Evolutionary conservation across 768 basidiomycete genomes (phyloP).

Genomic region (Termitomyces sp.): DNA sequence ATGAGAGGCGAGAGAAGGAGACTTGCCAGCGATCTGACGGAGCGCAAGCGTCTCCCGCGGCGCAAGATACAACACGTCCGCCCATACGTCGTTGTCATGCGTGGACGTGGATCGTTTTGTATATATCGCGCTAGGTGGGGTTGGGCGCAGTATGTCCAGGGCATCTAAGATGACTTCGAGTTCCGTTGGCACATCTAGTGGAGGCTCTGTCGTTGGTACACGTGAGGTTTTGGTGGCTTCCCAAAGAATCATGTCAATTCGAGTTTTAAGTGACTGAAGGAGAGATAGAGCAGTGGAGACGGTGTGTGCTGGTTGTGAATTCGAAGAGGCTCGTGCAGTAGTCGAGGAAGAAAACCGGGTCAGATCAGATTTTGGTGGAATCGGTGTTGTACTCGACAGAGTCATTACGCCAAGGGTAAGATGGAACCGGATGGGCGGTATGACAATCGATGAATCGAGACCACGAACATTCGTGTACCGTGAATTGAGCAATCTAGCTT

Average conservation of each 20-base stretch:
- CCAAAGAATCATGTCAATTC: conserved; percentile 35
- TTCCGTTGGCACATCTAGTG: background rate
- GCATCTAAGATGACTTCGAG: conserved; percentile 34
- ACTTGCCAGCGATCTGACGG: conserved; percentile 25
- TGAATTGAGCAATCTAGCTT: background rate
- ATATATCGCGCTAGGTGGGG: background rate
- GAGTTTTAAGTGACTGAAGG: conserved; percentile 33
- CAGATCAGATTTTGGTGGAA: background rate
- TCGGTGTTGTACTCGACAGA: conserved; percentile 21
- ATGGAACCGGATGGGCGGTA: conserved; percentile 57
- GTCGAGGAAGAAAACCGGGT: no score
- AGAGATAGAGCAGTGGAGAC: conserved; percentile 37
- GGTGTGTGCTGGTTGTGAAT: conserved; percentile 15
- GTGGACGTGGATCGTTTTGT: background rate
- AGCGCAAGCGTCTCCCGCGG: conserved; percentile 33
- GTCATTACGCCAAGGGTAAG: conserved; percentile 74
- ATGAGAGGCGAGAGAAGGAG: background rate
- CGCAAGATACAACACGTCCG: conserved; percentile 55
- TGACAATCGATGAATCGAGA: conserved; percentile 54
- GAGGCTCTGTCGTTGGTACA: background rate
- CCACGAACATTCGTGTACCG: conserved; percentile 31
- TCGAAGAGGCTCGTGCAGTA: no score
- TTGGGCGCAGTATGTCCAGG: conserved; percentile 40
- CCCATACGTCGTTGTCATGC: conserved; percentile 21
- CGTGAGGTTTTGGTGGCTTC: conserved; percentile 5